phyloP scores from a whole-genome alignment of 2,329 filamentous ascomycete species.

The Colletotrichum brevisporum region DNA sequence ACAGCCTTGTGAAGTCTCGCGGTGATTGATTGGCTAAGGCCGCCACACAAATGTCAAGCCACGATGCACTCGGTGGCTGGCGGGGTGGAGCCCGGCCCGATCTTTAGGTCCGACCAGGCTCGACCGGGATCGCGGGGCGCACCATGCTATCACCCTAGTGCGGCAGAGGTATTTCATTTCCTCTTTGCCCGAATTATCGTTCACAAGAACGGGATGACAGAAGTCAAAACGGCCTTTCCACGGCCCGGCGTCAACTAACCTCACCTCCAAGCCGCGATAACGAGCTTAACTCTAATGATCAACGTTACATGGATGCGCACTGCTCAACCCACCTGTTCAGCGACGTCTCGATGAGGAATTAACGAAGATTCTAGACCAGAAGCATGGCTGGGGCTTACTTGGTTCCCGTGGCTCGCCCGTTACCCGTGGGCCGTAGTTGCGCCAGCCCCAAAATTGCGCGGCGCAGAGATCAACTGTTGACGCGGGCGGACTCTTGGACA shows the following conservation, averaged over 20 bases:
- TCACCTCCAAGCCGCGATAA: neutral
- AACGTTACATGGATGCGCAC: neutral
- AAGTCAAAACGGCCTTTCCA: neutral
- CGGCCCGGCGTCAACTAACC: too few relatives aligned
- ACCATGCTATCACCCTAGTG: too few relatives aligned
- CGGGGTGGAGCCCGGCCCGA: too few relatives aligned
- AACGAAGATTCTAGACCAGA: neutral
- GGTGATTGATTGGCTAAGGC: slow-evolving; percentile 11
- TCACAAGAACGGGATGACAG: neutral
- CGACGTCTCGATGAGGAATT: neutral
- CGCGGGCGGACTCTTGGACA: slow-evolving; percentile 5
- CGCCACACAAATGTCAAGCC: slow-evolving; percentile 7
- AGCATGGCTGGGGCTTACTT: neutral
- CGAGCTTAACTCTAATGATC: neutral
- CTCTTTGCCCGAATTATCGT: too few relatives aligned
- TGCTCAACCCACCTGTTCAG: slow-evolving; percentile 4
- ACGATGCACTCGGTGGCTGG: neutral
- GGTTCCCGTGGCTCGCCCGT: slow-evolving; percentile 1
- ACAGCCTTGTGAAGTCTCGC: slow-evolving; percentile 29
- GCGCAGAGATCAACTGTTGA: slow-evolving; percentile 7
- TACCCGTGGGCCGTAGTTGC: neutral
- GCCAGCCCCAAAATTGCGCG: slow-evolving; percentile 22
- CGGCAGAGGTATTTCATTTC: too few relatives aligned
- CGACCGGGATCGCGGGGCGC: too few relatives aligned
- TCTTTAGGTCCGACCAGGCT: too few relatives aligned